These are phyloP conservation scores for Hippophae rhamnoides DNA, from an alignment of 306 rosid genomes.

Conservation along the genomic window DNA sequence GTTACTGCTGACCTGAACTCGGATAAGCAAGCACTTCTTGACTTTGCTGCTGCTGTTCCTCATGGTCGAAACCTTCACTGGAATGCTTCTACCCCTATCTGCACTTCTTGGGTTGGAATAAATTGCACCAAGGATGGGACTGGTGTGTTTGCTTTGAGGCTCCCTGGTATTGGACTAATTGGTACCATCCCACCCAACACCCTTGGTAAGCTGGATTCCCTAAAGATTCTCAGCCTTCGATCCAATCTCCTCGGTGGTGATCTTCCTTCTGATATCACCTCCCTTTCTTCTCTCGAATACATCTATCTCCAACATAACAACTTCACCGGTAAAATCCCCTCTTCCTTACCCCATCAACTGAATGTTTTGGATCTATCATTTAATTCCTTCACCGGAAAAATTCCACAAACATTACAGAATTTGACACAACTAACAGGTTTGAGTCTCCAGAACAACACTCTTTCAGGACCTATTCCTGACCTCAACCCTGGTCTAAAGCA, in stretches of 20 bases:
- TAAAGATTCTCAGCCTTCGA: slow-evolving; percentile 61
- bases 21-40: slow-evolving; percentile 76
- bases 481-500: slow-evolving; percentile 49
- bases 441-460: slow-evolving; percentile 73
- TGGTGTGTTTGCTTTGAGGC: slow-evolving; percentile 48
- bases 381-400: slow-evolving; percentile 61
- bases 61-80: slow-evolving; percentile 62
- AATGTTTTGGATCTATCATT: slow-evolving; percentile 72
- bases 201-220: slow-evolving; percentile 69
- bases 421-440: slow-evolving; percentile 57
- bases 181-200: slow-evolving; percentile 68
- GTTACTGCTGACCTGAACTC: slow-evolving; percentile 51
- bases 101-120: slow-evolving; percentile 75
- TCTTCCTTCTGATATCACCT: slow-evolving; percentile 63
- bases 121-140: slow-evolving; percentile 38
- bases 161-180: slow-evolving; percentile 75
- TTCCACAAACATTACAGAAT: slow-evolving; percentile 48
- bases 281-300: slow-evolving; percentile 64
- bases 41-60: slow-evolving; percentile 54
- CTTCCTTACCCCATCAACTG: slow-evolving; percentile 47
- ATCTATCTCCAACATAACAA: slow-evolving; percentile 78
- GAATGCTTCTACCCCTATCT: slow-evolving; percentile 46
- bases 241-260: slow-evolving; percentile 68
- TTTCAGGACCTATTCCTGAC: slow-evolving; percentile 66
- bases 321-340: slow-evolving; percentile 71